Evolutionary conservation across 257 asterid species (phyloP).

Genomic region (Nemophila menziesii): DNA sequence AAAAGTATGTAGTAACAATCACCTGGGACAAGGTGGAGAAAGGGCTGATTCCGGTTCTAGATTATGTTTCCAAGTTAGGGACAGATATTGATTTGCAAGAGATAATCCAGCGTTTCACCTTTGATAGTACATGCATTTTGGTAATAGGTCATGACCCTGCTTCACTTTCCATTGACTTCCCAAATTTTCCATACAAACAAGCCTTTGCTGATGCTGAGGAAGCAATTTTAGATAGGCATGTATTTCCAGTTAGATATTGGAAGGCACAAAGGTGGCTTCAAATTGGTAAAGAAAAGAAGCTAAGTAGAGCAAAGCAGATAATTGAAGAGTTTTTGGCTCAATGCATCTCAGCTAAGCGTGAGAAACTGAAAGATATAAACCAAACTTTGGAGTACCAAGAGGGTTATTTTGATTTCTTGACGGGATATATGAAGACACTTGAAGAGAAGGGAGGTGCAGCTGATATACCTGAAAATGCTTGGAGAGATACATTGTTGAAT

Average conservation of each 20-base stretch:
- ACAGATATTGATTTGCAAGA: slow-evolving; percentile 1
- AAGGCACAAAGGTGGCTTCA: background rate
- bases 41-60: slow-evolving; percentile 1
- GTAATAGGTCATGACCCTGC: slow-evolving; percentile 1
- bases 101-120: background rate
- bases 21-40: slow-evolving; percentile 3
- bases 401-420: background rate
- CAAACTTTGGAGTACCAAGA: background rate
- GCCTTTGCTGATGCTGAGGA: background rate
- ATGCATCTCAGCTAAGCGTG: background rate
- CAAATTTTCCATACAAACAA: background rate
- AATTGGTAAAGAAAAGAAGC: slow-evolving; percentile 1
- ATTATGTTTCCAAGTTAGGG: background rate
- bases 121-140: background rate
- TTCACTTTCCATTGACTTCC: background rate
- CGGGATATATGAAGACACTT: background rate
- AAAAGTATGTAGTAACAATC: background rate
- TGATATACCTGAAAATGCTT: background rate
- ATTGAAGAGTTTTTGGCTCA: background rate
- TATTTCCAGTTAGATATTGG: background rate
- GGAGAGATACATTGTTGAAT: background rate
- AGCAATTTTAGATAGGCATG: background rate
- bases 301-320: background rate
- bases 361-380: background rate
- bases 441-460: background rate